Conservation (phyloP, 202 grass and related monocot genomes). For the Cymbopogon flexuosus region DNA sequence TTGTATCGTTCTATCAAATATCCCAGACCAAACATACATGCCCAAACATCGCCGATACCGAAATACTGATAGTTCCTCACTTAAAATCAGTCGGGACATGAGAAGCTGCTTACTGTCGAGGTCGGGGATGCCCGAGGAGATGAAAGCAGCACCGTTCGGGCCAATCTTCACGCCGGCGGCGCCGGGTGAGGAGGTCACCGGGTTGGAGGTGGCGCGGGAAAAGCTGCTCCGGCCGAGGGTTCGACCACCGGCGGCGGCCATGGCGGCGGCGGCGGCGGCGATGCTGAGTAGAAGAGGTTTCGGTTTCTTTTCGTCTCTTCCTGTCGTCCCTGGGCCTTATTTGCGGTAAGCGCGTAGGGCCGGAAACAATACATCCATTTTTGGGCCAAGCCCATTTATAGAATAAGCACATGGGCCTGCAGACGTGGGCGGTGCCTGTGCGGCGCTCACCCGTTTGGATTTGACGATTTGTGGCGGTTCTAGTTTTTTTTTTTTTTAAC, state of each 20-base stretch:
- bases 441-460: too few species aligned
- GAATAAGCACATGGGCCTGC: neutral
- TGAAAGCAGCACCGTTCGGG: slow-evolving; percentile 48
- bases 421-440: too few species aligned
- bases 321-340: neutral
- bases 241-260: slow-evolving; percentile 33
- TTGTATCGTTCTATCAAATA: neutral
- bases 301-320: neutral
- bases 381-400: slow-evolving; percentile 10
- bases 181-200: slow-evolving; percentile 7
- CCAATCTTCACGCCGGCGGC: slow-evolving; percentile 58
- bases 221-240: slow-evolving; percentile 64
- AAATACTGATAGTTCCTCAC: neutral
- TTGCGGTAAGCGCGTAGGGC: neutral
- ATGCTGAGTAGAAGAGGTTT: neutral
- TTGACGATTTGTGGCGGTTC: too few species aligned
- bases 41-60: neutral
- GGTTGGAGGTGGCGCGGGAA: slow-evolving; percentile 41
- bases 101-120: slow-evolving; percentile 58
- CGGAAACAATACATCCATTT: neutral
- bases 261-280: neutral
- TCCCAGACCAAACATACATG: neutral
- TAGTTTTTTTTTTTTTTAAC: too few species aligned
- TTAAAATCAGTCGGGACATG: too few species aligned
- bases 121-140: slow-evolving; percentile 87